Evolutionary conservation across 2,329 filamentous ascomycete genomes (phyloP), one percentile per base, ranked within the genome.

Genomic region (Sordariomycetes sp.): DNA sequence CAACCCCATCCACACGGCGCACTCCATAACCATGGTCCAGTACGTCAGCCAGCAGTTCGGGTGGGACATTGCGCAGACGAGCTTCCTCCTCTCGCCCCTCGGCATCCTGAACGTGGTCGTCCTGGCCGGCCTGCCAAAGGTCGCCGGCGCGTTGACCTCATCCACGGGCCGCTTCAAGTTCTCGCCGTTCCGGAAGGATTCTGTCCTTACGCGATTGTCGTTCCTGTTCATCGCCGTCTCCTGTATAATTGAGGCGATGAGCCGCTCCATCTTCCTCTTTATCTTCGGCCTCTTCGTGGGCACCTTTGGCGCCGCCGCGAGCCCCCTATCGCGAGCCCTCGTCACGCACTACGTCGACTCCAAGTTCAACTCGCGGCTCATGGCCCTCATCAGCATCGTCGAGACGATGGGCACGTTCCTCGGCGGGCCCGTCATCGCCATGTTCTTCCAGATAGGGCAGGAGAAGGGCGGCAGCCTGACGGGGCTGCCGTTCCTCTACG

Each of bases 11-110:
- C 64, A 65, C 56, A 61, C 67, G 0, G 70, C 71, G 6, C 69
- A 72, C 61, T 66, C 68, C 14, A 64, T 64, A 7, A 73, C 68
- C 0, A 64, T 76, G 34, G 65, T 70, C 4, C 74, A 76, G 63
- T 74, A 74, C 48, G 64, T 77, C 58, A 75, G 72, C 69, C 76
- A 74, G 58, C 65, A 75, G 59, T 77, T 76, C 53, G 68, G 68
- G 54, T 76, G 74, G 74, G 70, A 64, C 22, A 67, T 77, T 32
- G 73, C 71, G 20, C 67, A 75, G 58, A 71, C 70, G 0, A 74
- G 70, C 59, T 68, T 75, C 58, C 65, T 76, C 34, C 65, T 76
- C 8, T 74, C 74, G 1, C 71, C 74, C 0, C 60, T 74, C 3
- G 73, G 74, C 22, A 54, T 77, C 3, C 66, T 75, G 34, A 70